Base-by-base conservation (phyloP, 805 yeast species). In the Torulaspora delbrueckii region DNA sequence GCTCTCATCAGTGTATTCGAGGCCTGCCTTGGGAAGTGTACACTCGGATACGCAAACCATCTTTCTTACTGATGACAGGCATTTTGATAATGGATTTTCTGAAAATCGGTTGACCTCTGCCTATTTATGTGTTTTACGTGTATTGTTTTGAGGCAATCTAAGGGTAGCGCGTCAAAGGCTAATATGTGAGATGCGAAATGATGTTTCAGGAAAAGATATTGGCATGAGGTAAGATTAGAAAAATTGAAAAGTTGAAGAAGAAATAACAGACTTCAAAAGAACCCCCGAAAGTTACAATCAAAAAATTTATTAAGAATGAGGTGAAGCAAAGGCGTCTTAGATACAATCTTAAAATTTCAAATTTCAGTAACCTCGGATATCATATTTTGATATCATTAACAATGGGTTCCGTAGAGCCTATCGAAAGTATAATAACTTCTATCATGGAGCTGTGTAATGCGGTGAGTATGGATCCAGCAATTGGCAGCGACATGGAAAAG, bases 1-100 rank as follows among this genome's bases (percentile, higher is more conserved):
- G 9, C 23, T 16, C 5, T 18, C 37, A 22, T 35, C 19, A 2
- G 16, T 35, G 9, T 35, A 8, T 13, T 27, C 27, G 5, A 12
- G 22, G 9, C n/a, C 31, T 6, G 34, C 9, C 14, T 36, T 42
- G n/a, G 50, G 50, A 9, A 46, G 34, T 13, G 26, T 7, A 36
- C 50, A 46, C 24, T 46, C 50, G 9, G 42, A 35, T 5, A 19
- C 37, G 22, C 27, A 42, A 9, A 37, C 27, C 46, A 42, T 31
- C 19, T 42, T 30, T 32, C 27, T 8, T 9, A 8, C 10, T 28
- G n/a, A n/a, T 5, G 25, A 16, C 18, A 1, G 25, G 18, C 40
- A 27, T 42, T 28, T 10, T 34, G 12, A 26, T 12, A 6, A 27
- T 22, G 4, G 18, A n/a, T 9, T 12, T 14, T 9, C 22, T 13